These are phyloP conservation scores for Ottelia alismoides DNA, from an alignment of 106 monocot genomes.

Conservation along the genomic window DNA sequence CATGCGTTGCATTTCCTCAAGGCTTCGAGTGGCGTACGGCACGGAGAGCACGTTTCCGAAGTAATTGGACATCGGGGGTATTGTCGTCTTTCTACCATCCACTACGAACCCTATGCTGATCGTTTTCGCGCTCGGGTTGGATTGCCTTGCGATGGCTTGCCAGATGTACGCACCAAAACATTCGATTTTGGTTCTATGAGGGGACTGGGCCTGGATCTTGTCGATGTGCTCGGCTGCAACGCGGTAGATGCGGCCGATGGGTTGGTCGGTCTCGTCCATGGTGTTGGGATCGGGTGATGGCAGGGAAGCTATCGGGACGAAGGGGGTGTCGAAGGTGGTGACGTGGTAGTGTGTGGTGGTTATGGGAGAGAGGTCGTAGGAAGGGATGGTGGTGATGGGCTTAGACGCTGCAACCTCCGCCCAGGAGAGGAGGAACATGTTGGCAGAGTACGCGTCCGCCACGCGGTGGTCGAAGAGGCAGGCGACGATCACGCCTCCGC, in stretches of 20 bases:
- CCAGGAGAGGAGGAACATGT: constrained; percentile 51
- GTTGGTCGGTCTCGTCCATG: background rate
- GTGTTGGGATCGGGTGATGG: background rate
- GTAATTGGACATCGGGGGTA: too few species aligned
- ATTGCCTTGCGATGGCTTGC: too few species aligned
- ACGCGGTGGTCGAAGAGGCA: constrained; percentile 63
- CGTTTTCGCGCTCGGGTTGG: too few species aligned
- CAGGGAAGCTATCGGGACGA: constrained; percentile 21
- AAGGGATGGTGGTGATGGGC: constrained; percentile 12
- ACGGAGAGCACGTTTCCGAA: too few species aligned
- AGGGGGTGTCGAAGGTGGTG: constrained; percentile 15
- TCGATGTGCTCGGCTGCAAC: constrained; percentile 31
- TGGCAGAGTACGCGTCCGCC: constrained; percentile 44
- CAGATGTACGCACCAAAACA: constrained; percentile 61
- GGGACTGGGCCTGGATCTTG: constrained; percentile 24
- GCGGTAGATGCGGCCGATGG: constrained; percentile 63
- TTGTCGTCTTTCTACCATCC: too few species aligned
- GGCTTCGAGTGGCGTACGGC: constrained; percentile 25
- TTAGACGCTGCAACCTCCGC: constrained; percentile 8
- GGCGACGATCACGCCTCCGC: constrained; percentile 52
- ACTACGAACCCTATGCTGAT: too few species aligned
- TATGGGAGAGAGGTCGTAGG: constrained; percentile 27
- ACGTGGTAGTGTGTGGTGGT: constrained; percentile 6
- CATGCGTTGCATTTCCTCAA: constrained; percentile 13
- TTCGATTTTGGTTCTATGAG: constrained; percentile 32